Conservation (phyloP, 148 eudicot species). For the Rhododendron ferrugineum region DNA sequence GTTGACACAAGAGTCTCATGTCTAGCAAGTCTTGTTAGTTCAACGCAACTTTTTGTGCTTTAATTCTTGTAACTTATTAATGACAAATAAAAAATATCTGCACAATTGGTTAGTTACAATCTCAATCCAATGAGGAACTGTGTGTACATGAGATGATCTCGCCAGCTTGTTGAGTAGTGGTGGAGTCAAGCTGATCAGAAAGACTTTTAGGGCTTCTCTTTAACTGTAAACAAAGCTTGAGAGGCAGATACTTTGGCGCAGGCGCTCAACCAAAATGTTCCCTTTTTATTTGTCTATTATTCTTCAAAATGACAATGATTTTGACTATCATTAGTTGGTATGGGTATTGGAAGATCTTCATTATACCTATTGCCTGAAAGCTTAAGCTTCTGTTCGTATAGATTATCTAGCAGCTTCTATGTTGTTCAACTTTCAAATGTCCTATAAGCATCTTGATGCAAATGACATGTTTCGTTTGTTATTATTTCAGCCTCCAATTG, state of each 20-base stretch:
- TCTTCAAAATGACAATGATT: neutral
- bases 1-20: neutral
- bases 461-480: neutral
- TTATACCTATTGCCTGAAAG: neutral
- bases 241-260: neutral
- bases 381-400: neutral
- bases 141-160: neutral
- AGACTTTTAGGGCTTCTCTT: neutral
- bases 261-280: neutral
- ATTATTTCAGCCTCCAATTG: conserved; percentile 70
- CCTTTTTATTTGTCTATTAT: neutral
- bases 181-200: neutral
- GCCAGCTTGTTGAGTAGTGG: neutral
- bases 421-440: neutral
- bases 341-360: neutral
- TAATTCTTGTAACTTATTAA: neutral
- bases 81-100: neutral
- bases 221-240: neutral
- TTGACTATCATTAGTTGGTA: neutral
- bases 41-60: neutral
- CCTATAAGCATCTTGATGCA: neutral
- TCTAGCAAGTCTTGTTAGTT: neutral
- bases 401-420: neutral
- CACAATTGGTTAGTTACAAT: neutral
- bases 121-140: neutral